Evolutionary conservation across 1,284 basidiomycete genomes (phyloP), one percentile per base, ranked within the genome.

Genomic region (Papiliotrema flavescens): DNA sequence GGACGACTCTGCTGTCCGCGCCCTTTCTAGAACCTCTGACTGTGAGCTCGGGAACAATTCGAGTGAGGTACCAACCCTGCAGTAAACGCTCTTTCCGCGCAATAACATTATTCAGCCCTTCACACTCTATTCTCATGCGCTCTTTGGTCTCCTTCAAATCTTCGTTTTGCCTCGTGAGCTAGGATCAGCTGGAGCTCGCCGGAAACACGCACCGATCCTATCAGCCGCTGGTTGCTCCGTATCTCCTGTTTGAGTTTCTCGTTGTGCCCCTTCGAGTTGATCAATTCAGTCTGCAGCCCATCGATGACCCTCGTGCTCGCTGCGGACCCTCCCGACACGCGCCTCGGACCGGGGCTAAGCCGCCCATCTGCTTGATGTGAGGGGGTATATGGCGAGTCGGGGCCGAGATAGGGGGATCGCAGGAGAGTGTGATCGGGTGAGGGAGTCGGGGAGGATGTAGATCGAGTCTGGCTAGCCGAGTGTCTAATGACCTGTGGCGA

Each of bases 101-200:
- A 24, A 76, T 70, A 20, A 75, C 68, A 42, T 74, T 74, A 49
- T 74, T 69, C 46, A 74, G 51, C 1, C 69, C 62, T 28, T 77
- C 74, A 32, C 63, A 64, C 53, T 77, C 73, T 15, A 63, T 59
- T n/a, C 73, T 56, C 64, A 72, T 70, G 40, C 75, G 58, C 36
- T 74, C 73, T 45, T 67, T 65, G 2, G 72, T 74, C 51, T 76
- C 74, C 47, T 71, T 70, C 32, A 75, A 59, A 58, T 75, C 74
- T 45, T 75, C 75, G 19, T 60, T 72, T 53, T 72, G 69, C n/a
- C 73, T 54, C 2, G 73, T 74, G 20, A 77, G 60, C 70, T 76
- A 50, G 11, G 11, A 24, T 59, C 34, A 48, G 35, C 46, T 13
- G 11, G 26, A 15, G 13, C 11, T n/a, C 28, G 15, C 20, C 4